Evolutionary conservation across 192 early-diverging fungal genomes (phyloP).

Genomic region (Coemansia sp.): DNA sequence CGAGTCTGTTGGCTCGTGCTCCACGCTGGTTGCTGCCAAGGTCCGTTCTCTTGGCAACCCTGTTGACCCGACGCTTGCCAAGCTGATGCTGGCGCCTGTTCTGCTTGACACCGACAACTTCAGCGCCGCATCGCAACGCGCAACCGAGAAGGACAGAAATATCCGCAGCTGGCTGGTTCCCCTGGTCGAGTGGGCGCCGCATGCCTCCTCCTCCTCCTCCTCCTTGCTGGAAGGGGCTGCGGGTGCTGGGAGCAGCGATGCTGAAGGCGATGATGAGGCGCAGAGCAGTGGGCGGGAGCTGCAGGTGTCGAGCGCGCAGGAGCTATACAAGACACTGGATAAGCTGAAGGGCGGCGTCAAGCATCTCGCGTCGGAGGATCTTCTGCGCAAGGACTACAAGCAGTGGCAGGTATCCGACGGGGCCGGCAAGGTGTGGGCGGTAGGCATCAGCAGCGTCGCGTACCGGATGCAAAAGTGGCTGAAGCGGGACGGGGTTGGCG

Average conservation of each 20-base stretch:
- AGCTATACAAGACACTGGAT: conserved; percentile 33
- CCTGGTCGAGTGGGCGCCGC: conserved; percentile 22
- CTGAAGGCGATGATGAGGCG: neutral
- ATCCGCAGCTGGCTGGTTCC: conserved; percentile 28
- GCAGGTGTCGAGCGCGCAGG: conserved; percentile 15
- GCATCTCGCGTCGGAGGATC: conserved; percentile 32
- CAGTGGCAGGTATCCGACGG: conserved; percentile 37
- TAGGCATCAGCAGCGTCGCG: conserved; percentile 51
- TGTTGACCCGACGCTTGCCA: conserved; percentile 24
- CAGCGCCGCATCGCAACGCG: conserved; percentile 13
- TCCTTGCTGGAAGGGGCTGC: neutral
- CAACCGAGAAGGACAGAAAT: conserved; percentile 33
- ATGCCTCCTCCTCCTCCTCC: neutral
- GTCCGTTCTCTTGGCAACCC: neutral
- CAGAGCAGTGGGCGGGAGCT: neutral
- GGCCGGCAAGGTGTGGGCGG: conserved; percentile 12
- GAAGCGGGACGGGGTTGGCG: conserved; percentile 32
- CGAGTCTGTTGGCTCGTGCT: conserved; percentile 41
- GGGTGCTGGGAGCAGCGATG: neutral
- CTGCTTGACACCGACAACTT: conserved; percentile 41
- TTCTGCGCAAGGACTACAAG: conserved; percentile 58
- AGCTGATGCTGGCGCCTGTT: conserved; percentile 39
- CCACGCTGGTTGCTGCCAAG: conserved; percentile 29
- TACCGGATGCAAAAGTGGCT: conserved; percentile 49
- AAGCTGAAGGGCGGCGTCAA: conserved; percentile 40